Evolutionary conservation across 1,284 basidiomycete species (phyloP).

Genomic region (Heterobasidion irregulare): DNA sequence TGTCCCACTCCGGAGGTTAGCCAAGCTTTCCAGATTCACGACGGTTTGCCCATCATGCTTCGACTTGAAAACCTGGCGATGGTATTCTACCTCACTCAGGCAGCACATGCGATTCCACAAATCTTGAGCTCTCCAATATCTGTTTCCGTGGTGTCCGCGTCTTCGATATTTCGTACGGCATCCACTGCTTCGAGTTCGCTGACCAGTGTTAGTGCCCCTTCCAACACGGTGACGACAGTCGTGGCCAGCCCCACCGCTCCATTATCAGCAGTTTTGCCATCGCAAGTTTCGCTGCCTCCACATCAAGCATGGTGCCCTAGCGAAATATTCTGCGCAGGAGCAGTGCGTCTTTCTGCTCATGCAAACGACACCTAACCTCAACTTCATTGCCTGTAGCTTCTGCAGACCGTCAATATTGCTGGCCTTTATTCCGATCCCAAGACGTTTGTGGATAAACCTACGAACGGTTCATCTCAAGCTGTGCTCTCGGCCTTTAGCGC

Average conservation of each 20-base stretch:
- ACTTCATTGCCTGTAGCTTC: slow-evolving; percentile 35
- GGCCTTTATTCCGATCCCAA: slow-evolving; percentile 76
- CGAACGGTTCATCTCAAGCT: slow-evolving; percentile 50
- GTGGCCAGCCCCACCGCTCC: slow-evolving; percentile 57
- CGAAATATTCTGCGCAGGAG: slow-evolving; percentile 76
- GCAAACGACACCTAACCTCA: background rate
- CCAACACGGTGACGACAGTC: slow-evolving; percentile 43
- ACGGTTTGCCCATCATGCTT: background rate
- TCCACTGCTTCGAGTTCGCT: background rate
- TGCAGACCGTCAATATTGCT: slow-evolving; percentile 83
- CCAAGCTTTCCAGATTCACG: too few species aligned
- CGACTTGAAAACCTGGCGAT: background rate
- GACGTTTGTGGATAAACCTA: slow-evolving; percentile 90
- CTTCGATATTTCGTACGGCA: background rate
- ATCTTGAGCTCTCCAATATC: background rate
- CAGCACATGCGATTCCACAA: background rate
- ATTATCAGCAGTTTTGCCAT: slow-evolving; percentile 46
- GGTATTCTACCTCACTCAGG: background rate
- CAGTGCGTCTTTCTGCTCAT: slow-evolving; percentile 42
- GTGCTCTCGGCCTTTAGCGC: slow-evolving; percentile 67
- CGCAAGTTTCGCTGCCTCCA: slow-evolving; percentile 64
- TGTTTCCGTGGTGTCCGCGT: background rate
- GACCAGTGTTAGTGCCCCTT: background rate
- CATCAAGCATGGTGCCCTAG: slow-evolving; percentile 75
- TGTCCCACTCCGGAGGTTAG: too few species aligned